These are phyloP conservation scores for Russula vinacea DNA, from an alignment of 768 basidiomycete genomes.

Conservation along the genomic window DNA sequence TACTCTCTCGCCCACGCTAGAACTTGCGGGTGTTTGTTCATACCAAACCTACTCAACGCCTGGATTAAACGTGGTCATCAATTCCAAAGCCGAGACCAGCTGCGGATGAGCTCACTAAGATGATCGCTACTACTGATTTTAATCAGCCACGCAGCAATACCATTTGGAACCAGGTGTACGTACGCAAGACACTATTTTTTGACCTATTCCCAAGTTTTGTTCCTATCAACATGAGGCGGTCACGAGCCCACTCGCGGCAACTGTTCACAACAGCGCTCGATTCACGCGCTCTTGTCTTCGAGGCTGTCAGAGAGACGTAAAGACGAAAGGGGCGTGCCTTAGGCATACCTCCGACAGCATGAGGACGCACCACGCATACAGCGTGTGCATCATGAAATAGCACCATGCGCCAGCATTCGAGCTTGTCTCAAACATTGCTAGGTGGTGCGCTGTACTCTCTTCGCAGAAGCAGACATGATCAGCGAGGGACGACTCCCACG, in stretches of 20 bases:
- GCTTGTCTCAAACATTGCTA: slow-evolving; percentile 75
- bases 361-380: slow-evolving; percentile 65
- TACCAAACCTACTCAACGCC: slow-evolving; percentile 65
- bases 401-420: slow-evolving; percentile 81
- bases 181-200: slow-evolving; percentile 46
- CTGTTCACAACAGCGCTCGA: slow-evolving; percentile 17
- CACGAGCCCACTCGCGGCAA: slow-evolving; percentile 38
- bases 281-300: slow-evolving; percentile 8
- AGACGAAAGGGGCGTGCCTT: background rate
- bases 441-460: slow-evolving; percentile 63
- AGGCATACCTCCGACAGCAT: slow-evolving; percentile 59
- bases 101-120: slow-evolving; percentile 52
- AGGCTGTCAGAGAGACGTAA: background rate
- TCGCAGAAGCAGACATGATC: slow-evolving; percentile 68
- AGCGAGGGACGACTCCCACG: slow-evolving; percentile 67
- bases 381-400: slow-evolving; percentile 69
- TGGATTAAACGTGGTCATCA: slow-evolving; percentile 32
- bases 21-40: slow-evolving; percentile 53
- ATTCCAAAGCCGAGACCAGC: slow-evolving; percentile 27
- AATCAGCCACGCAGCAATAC: slow-evolving; percentile 37
- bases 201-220: slow-evolving; percentile 42
- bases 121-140: slow-evolving; percentile 56
- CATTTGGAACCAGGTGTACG: slow-evolving; percentile 31
- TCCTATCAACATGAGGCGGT: slow-evolving; percentile 43
- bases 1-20: slow-evolving; percentile 61